Evolutionary conservation across 2,329 filamentous ascomycete species (phyloP).

Genomic region (Aspergillus japonicus): DNA sequence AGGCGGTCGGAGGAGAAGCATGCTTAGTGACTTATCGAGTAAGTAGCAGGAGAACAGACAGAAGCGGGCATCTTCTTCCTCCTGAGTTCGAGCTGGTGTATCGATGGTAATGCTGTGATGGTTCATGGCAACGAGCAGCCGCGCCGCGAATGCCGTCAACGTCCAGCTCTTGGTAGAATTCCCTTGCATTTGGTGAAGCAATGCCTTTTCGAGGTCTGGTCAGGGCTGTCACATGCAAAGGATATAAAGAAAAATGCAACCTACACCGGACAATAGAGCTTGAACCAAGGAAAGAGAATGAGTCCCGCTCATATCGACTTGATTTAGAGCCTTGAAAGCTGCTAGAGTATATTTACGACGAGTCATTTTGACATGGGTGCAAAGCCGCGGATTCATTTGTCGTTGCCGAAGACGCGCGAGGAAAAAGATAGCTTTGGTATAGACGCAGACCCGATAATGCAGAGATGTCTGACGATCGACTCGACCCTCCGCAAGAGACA

Average conservation of each 20-base stretch:
- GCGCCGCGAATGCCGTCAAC: too few relatives aligned
- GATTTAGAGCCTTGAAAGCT: not conserved
- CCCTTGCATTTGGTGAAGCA: too few relatives aligned
- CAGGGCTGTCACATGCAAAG: too few relatives aligned
- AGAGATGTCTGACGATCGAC: not conserved
- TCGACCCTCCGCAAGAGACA: not conserved
- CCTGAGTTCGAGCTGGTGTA: not conserved
- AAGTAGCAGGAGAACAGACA: conserved; percentile 1
- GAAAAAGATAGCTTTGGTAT: not conserved
- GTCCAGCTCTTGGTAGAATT: too few relatives aligned
- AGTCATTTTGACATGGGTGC: too few relatives aligned
- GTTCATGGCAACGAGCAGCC: too few relatives aligned
- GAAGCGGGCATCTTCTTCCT: not conserved
- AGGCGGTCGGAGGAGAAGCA: not conserved
- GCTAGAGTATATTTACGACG: not conserved
- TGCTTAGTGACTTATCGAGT: conserved; percentile 1
- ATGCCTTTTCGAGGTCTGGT: too few relatives aligned
- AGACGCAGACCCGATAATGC: conserved; percentile 2
- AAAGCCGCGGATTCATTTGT: not conserved
- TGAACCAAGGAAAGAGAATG: not conserved
- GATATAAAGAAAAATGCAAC: too few relatives aligned
- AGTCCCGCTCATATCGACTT: not conserved
- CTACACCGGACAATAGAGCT: too few relatives aligned
- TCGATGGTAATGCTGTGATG: too few relatives aligned
- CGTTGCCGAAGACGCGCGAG: not conserved